phyloP scores from a whole-genome alignment of 164 flowering plant species.

The Magnolia sinica region DNA sequence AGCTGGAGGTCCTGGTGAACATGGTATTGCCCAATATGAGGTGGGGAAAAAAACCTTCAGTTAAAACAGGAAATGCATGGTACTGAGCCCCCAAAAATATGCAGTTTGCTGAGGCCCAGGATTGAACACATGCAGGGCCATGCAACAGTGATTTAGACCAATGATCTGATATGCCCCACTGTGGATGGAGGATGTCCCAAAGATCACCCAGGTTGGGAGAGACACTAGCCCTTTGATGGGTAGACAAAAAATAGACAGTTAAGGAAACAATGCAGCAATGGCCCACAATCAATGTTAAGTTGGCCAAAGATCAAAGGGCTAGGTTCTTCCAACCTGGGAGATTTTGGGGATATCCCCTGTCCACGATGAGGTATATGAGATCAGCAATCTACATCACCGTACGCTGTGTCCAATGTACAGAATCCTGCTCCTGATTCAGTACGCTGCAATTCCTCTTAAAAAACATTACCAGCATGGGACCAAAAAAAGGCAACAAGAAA shows the following conservation, averaged over 20 bases:
- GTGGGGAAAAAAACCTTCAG: no score
- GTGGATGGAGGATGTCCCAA: background rate
- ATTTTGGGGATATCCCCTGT: background rate
- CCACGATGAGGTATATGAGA: no score
- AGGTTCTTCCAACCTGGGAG: background rate
- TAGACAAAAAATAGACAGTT: background rate
- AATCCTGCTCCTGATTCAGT: background rate
- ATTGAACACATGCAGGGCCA: background rate
- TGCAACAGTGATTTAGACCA: background rate
- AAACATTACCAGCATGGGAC: background rate
- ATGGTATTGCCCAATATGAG: background rate
- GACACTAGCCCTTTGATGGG: background rate
- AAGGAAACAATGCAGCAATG: background rate
- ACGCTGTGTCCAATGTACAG: background rate
- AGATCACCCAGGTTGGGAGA: background rate
- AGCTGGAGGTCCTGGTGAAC: constrained; percentile 85
- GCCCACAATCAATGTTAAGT: background rate
- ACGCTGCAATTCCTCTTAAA: background rate
- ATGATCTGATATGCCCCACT: background rate
- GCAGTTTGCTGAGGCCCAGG: background rate
- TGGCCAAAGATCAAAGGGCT: background rate
- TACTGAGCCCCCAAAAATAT: background rate
- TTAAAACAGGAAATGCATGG: no score
- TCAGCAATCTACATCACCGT: no score
- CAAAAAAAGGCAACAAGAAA: constrained; percentile 3